Evolutionary conservation across 139 green algal species (phyloP).

Genomic region (Chlorella sp.): DNA sequence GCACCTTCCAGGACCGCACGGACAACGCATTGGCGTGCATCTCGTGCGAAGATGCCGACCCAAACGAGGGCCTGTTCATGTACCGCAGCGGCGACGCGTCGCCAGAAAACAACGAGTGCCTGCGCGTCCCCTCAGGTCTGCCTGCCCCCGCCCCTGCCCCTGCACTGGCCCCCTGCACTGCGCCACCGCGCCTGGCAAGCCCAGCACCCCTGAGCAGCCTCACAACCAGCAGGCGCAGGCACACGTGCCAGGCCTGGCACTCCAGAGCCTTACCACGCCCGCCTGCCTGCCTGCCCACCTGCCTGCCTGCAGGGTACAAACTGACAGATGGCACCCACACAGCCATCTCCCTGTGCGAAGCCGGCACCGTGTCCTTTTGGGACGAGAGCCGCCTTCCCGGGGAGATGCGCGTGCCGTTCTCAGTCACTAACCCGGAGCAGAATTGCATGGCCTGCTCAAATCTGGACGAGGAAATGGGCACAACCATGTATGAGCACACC

Average conservation of each 20-base stretch:
- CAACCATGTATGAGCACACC: background rate
- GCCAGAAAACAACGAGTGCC: background rate
- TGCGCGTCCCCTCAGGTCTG: background rate
- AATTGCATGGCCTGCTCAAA: background rate
- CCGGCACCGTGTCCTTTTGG: background rate
- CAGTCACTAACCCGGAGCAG: background rate
- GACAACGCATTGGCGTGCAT: background rate
- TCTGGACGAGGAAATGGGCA: background rate
- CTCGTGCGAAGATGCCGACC: background rate
- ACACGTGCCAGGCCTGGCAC: background rate
- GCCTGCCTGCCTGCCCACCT: background rate
- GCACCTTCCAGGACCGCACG: background rate
- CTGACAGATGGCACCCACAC: background rate
- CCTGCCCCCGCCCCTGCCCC: background rate
- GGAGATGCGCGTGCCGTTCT: background rate
- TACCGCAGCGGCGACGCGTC: background rate
- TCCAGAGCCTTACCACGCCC: too few relatives aligned
- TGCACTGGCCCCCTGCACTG: background rate
- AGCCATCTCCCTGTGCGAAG: background rate
- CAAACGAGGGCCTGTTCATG: background rate
- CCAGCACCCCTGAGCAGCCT: background rate
- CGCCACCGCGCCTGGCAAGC: too few relatives aligned
- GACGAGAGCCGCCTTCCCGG: background rate
- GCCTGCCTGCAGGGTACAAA: background rate
- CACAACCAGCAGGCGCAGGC: too few relatives aligned